Conservation (phyloP, 73 alveolate species). For the Paramecium sonneborni region DNA sequence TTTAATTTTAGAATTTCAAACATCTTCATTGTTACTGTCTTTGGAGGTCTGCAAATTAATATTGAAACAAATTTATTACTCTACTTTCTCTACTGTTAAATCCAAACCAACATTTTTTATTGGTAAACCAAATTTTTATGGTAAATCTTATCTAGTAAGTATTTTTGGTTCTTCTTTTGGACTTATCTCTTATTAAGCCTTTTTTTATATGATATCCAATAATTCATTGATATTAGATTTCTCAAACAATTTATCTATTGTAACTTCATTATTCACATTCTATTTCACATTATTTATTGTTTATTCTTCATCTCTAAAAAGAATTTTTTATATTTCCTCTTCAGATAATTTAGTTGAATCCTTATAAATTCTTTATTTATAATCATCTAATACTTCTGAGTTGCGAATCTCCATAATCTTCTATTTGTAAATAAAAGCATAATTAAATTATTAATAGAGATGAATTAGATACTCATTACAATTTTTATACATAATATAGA, state of each 20-base stretch:
- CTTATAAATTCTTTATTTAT: background rate
- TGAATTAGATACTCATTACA: background rate
- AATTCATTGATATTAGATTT: slow-evolving; percentile 9
- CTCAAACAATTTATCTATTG: background rate
- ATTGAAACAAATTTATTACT: slow-evolving; percentile 37
- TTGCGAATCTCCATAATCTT: slow-evolving; percentile 15
- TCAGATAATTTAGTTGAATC: slow-evolving; percentile 22
- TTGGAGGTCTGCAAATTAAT: slow-evolving; percentile 52
- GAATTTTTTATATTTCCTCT: slow-evolving; percentile 15
- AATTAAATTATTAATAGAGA: slow-evolving; percentile 22
- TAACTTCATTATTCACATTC: background rate
- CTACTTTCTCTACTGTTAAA: slow-evolving; percentile 68
- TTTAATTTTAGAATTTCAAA: slow-evolving; percentile 69
- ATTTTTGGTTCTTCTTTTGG: slow-evolving; percentile 10
- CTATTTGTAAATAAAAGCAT: background rate
- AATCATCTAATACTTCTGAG: slow-evolving; percentile 9
- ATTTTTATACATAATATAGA: background rate
- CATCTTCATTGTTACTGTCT: slow-evolving; percentile 71
- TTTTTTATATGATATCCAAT: background rate
- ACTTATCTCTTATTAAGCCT: background rate
- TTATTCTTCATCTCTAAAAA: background rate
- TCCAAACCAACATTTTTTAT: slow-evolving; percentile 72
- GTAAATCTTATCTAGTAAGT: background rate
- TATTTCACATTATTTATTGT: background rate
- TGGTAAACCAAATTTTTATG: slow-evolving; percentile 59